phyloP scores from a whole-genome alignment of 805 yeast species.

The Saturnispora zaruensis region DNA sequence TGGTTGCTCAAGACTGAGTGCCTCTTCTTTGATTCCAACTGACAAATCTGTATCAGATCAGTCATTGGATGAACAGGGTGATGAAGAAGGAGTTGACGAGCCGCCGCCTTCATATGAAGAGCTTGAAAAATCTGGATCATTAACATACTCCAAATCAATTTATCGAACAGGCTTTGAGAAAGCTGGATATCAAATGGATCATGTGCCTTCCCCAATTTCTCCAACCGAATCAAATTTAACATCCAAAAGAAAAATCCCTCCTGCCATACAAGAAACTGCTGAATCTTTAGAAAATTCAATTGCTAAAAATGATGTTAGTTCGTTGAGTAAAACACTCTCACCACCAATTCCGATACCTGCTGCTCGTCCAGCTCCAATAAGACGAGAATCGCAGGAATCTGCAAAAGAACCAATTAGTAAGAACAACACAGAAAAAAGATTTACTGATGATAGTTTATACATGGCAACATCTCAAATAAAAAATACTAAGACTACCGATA shows the following conservation, averaged over 20 bases:
- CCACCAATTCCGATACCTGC: neutral
- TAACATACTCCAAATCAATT: constrained; percentile 28
- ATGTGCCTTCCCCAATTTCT: constrained; percentile 13
- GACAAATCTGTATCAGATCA: constrained; percentile 18
- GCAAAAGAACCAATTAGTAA: neutral
- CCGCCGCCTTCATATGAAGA: constrained; percentile 30
- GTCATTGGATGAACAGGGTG: constrained; percentile 10
- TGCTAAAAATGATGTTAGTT: neutral
- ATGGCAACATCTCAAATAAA: neutral
- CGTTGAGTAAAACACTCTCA: neutral
- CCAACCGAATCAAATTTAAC: neutral
- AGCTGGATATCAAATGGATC: constrained; percentile 28
- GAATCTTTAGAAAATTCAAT: neutral
- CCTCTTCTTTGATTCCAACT: constrained; percentile 20
- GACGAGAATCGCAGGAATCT: neutral
- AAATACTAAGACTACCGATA: neutral
- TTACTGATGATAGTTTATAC: constrained; percentile 7
- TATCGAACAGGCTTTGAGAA: constrained; percentile 31
- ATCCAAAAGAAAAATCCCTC: constrained; percentile 5
- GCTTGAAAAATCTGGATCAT: constrained; percentile 26
- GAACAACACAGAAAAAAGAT: constrained; percentile 1
- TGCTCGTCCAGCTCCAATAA: neutral
- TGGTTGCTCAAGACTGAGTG: constrained; percentile 13
- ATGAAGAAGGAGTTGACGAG: constrained; percentile 13
- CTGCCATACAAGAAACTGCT: neutral